Evolutionary conservation across 768 basidiomycete species (phyloP).

Genomic region (Tylopilus balloui): DNA sequence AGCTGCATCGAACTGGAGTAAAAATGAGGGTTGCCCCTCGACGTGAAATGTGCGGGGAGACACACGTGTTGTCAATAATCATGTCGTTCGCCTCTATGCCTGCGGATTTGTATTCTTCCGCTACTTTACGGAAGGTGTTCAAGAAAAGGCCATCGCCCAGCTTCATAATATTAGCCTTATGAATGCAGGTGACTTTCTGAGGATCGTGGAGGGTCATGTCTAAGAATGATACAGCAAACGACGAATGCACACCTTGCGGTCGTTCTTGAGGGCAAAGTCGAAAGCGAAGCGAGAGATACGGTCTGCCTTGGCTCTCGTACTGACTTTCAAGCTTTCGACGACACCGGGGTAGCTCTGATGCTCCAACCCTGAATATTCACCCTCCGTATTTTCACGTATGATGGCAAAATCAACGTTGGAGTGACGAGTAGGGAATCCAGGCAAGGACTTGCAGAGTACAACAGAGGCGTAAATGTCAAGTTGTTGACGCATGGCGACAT

Average conservation of each 20-base stretch:
- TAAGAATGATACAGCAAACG: background rate
- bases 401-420: slow-evolving; percentile 97
- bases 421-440: slow-evolving; percentile 94
- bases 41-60: background rate
- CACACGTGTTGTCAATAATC: slow-evolving; percentile 98
- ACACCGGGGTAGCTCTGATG: slow-evolving; percentile 98
- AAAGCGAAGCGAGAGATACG: slow-evolving; percentile 97
- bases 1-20: slow-evolving; percentile 91
- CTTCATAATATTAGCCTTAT: slow-evolving; percentile 99
- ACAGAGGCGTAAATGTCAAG: slow-evolving; percentile 99
- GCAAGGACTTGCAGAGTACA: slow-evolving; percentile 96
- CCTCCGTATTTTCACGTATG: slow-evolving; percentile 99
- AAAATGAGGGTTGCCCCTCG: slow-evolving; percentile 1
- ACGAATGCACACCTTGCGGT: slow-evolving; percentile 69
- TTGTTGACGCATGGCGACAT: slow-evolving; percentile 99
- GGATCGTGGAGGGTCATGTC: background rate
- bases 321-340: slow-evolving; percentile 96
- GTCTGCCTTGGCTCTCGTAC: slow-evolving; percentile 91
- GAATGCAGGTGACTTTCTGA: slow-evolving; percentile 98
- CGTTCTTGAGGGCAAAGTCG: slow-evolving; percentile 98
- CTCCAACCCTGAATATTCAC: slow-evolving; percentile 98
- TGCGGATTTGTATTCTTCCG: slow-evolving; percentile 90
- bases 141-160: slow-evolving; percentile 98
- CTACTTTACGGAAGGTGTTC: slow-evolving; percentile 94
- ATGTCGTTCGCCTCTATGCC: slow-evolving; percentile 95